A percentile compares a stretch with the other conserved stretches of the same genome.
phyloP scores from a whole-genome alignment of 495 filamentous ascomycete species.

The Aspergillus saccharolyticus region DNA sequence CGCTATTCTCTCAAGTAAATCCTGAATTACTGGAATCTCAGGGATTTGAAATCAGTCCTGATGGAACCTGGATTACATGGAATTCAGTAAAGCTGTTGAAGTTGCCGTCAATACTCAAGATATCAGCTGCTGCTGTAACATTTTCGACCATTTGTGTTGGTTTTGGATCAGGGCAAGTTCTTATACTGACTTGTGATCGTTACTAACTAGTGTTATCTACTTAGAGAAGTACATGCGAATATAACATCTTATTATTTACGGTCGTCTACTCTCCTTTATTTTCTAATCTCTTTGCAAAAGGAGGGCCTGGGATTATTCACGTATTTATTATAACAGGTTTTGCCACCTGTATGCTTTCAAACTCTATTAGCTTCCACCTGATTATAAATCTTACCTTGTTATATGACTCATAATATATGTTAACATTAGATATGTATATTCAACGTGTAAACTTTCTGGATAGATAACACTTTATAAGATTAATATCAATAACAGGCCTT shows the following conservation, averaged over 20 bases:
- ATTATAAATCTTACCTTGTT: neutral
- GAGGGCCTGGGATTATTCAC: neutral
- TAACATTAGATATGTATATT: neutral
- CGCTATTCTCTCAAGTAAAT: neutral
- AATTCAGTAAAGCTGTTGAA: neutral
- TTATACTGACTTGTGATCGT: neutral
- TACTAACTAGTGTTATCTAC: neutral
- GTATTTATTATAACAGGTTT: neutral
- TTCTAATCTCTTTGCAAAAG: neutral
- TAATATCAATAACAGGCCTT: too few relatives aligned
- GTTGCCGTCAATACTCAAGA: neutral
- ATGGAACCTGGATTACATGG: neutral
- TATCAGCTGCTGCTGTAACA: neutral
- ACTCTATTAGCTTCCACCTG: neutral
- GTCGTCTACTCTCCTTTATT: neutral
- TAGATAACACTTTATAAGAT: too few relatives aligned
- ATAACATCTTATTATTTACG: neutral
- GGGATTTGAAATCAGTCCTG: neutral
- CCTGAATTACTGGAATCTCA: neutral
- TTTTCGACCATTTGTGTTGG: neutral
- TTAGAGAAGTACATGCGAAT: neutral
- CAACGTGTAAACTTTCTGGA: too few relatives aligned
- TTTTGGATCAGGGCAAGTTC: neutral
- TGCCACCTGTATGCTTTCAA: neutral
- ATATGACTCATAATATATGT: neutral